Conservation (phyloP, 257 asterid genomes). For the Capsicum chinense region DNA sequence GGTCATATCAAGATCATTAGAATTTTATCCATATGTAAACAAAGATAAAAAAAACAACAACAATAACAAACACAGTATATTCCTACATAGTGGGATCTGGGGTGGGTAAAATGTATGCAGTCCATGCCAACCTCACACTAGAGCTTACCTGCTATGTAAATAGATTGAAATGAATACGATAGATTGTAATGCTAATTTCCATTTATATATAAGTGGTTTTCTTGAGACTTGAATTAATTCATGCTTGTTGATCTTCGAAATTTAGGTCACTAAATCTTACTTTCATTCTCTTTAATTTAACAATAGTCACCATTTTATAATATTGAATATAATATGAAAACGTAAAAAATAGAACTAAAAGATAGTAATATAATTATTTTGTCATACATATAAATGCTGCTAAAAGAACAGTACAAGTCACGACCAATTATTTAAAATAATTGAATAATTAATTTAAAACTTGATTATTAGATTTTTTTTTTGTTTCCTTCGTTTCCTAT, state of each 20-base stretch:
- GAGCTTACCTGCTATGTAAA: too few relatives aligned
- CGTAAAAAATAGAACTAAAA: constrained; percentile 12
- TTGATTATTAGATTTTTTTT: neutral
- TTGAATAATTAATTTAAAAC: neutral
- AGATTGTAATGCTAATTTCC: neutral
- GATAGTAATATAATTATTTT: neutral
- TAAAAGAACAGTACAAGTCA: neutral
- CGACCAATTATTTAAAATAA: neutral
- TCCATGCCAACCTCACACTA: too few relatives aligned
- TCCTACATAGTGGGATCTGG: too few relatives aligned
- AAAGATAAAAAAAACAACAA: too few relatives aligned
- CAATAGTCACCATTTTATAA: neutral
- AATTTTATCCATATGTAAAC: too few relatives aligned
- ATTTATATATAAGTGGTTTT: neutral
- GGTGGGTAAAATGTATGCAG: too few relatives aligned
- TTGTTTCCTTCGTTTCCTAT: neutral
- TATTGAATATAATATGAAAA: constrained; percentile 12
- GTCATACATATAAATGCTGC: neutral
- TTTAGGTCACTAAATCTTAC: constrained; percentile 24
- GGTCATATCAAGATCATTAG: too few relatives aligned
- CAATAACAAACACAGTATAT: too few relatives aligned
- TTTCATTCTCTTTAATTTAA: neutral
- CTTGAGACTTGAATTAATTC: constrained; percentile 6
- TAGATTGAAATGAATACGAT: too few relatives aligned
- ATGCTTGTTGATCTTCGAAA: constrained; percentile 12